These are phyloP conservation scores for Termitomyces sp. DNA, from an alignment of 768 basidiomycete genomes.

Conservation along the genomic window DNA sequence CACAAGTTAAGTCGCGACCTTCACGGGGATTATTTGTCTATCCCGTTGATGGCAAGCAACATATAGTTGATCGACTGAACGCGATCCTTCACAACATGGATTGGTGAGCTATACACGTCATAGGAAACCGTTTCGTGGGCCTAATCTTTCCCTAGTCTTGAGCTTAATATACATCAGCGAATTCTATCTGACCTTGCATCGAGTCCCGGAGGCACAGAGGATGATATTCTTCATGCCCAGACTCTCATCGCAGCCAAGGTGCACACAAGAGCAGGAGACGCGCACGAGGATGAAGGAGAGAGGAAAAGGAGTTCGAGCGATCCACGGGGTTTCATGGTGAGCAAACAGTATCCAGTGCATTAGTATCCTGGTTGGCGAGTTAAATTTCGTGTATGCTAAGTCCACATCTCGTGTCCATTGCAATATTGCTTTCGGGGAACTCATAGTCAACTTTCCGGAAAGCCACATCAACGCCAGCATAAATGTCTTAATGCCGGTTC, in stretches of 20 bases:
- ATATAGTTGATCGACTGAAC: too few species aligned
- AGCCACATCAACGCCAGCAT: slow-evolving; percentile 44
- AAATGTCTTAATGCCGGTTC: slow-evolving; percentile 47
- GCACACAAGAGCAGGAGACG: slow-evolving; percentile 32
- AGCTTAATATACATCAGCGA: slow-evolving; percentile 71
- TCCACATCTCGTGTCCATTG: slow-evolving; percentile 68
- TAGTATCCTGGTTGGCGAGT: slow-evolving; percentile 1
- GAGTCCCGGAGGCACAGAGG: slow-evolving; percentile 42
- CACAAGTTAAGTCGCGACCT: background rate
- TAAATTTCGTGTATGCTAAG: slow-evolving; percentile 27
- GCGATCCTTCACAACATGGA: slow-evolving; percentile 30
- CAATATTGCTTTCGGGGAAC: slow-evolving; percentile 79
- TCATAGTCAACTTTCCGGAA: slow-evolving; percentile 60
- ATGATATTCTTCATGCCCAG: slow-evolving; percentile 42
- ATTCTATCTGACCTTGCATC: slow-evolving; percentile 72
- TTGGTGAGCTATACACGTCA: slow-evolving; percentile 29
- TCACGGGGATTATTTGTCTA: background rate
- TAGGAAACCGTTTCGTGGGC: background rate
- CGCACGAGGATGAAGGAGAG: slow-evolving; percentile 12
- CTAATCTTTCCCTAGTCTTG: slow-evolving; percentile 42
- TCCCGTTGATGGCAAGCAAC: background rate
- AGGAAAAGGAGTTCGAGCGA: slow-evolving; percentile 17
- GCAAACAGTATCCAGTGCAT: background rate
- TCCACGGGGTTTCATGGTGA: slow-evolving; percentile 37
- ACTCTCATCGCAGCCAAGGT: slow-evolving; percentile 59